Conservation (phyloP, 495 filamentous ascomycete species). For the Lepraria neglecta region DNA sequence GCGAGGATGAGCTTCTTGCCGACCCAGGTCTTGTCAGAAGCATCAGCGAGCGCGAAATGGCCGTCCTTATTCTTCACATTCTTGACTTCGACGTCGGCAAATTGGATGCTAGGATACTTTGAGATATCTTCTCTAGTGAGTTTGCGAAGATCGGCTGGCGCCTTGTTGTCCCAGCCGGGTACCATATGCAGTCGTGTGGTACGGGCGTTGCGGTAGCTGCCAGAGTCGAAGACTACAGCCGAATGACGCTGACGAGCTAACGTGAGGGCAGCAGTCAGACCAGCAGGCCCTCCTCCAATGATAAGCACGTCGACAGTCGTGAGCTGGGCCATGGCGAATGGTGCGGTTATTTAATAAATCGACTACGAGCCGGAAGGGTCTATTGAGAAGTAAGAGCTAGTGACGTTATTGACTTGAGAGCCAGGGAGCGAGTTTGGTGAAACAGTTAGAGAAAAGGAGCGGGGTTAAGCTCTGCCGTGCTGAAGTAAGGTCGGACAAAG, state of each 20-base stretch:
- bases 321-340: not conserved
- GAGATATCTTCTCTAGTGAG: slow-evolving; percentile 35
- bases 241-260: slow-evolving; percentile 46
- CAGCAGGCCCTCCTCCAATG: slow-evolving; percentile 53
- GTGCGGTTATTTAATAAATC: not conserved
- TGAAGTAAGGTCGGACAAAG: too few species aligned
- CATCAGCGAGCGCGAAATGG: slow-evolving; percentile 36
- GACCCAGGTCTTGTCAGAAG: slow-evolving; percentile 28
- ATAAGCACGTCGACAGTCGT: slow-evolving; percentile 44
- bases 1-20: slow-evolving; percentile 48
- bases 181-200: slow-evolving; percentile 49
- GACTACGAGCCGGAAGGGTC: too few species aligned
- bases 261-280: slow-evolving; percentile 42
- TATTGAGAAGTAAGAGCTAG: too few species aligned
- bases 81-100: slow-evolving; percentile 33
- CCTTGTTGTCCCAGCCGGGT: slow-evolving; percentile 41
- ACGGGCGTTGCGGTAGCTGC: slow-evolving; percentile 44
- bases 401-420: too few species aligned
- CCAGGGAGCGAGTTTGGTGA: too few species aligned
- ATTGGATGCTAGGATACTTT: slow-evolving; percentile 38
- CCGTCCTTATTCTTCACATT: slow-evolving; percentile 26
- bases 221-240: slow-evolving; percentile 45
- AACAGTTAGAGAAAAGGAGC: too few species aligned
- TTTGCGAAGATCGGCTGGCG: slow-evolving; percentile 38
- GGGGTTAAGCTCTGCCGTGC: too few species aligned